A percentile compares a stretch with the other conserved stretches of the same genome.
Conservation (phyloP, 495 filamentous ascomycete species). For the Aspergillus egyptiacus region DNA sequence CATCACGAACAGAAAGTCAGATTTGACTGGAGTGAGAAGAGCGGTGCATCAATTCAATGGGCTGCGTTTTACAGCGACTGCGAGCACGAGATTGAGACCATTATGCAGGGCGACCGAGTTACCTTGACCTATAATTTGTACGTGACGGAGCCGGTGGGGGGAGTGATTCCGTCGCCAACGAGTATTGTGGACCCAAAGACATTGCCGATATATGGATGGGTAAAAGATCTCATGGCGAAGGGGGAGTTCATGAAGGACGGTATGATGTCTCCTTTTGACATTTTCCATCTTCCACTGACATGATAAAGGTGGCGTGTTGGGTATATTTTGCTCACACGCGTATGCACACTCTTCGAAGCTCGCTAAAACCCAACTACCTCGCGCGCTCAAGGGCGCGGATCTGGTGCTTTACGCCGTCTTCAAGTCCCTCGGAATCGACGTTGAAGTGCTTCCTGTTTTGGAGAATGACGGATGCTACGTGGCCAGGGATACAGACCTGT, state of each 20-base stretch:
- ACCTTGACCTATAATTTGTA: slow-evolving; percentile 59
- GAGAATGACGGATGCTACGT: background rate
- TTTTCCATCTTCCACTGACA: background rate
- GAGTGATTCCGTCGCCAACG: background rate
- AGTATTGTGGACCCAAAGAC: slow-evolving; percentile 3
- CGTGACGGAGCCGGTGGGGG: slow-evolving; percentile 14
- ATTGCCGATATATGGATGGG: background rate
- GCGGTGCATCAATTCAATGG: slow-evolving; percentile 40
- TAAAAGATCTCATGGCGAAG: background rate
- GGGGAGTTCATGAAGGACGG: slow-evolving; percentile 9
- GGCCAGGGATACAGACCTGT: background rate
- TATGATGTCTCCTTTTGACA: background rate
- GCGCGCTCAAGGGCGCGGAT: slow-evolving; percentile 25
- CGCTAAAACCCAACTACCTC: slow-evolving; percentile 62
- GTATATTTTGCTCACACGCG: slow-evolving; percentile 15
- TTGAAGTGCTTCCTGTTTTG: slow-evolving; percentile 15
- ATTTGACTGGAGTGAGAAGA: slow-evolving; percentile 39
- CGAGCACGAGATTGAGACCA: slow-evolving; percentile 53
- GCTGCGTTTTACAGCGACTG: slow-evolving; percentile 59
- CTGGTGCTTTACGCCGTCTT: slow-evolving; percentile 21
- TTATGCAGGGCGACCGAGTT: slow-evolving; percentile 46
- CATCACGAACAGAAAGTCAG: slow-evolving; percentile 22
- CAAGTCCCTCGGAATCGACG: slow-evolving; percentile 16
- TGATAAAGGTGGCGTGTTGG: slow-evolving; percentile 12
- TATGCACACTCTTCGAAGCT: slow-evolving; percentile 10